These are phyloP conservation scores for Fusarium virguliforme DNA, from an alignment of 2,329 filamentous ascomycete species.

Conservation along the genomic window DNA sequence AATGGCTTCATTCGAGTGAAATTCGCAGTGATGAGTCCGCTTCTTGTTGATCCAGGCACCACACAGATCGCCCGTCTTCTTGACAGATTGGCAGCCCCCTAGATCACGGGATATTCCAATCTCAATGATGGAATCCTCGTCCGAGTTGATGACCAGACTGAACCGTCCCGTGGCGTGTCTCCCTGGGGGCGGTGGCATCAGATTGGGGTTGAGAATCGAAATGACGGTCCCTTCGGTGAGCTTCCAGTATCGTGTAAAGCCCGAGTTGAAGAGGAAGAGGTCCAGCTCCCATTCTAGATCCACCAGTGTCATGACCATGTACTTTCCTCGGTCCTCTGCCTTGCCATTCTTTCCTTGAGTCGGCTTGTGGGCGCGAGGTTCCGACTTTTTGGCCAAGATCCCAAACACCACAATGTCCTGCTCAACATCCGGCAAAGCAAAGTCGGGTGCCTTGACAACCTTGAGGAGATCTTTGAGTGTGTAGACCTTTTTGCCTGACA, in stretches of 20 bases:
- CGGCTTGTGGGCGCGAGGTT: constrained; percentile 75
- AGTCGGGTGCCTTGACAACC: constrained; percentile 86
- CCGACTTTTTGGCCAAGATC: constrained; percentile 90
- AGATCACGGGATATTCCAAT: constrained; percentile 88
- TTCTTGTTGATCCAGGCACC: constrained; percentile 88
- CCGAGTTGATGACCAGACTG: constrained; percentile 86
- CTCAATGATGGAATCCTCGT: constrained; percentile 91
- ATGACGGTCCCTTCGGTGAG: constrained; percentile 92
- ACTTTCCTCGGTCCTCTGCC: constrained; percentile 80
- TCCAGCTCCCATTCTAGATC: constrained; percentile 94
- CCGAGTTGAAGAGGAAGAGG: constrained; percentile 91
- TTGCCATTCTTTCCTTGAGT: constrained; percentile 61
- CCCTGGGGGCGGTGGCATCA: constrained; percentile 88
- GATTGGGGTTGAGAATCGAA: constrained; percentile 90
- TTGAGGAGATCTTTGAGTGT: constrained; percentile 85
- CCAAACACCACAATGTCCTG: constrained; percentile 92
- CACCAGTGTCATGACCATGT: constrained; percentile 91
- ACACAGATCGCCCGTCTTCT: constrained; percentile 87
- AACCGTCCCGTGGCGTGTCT: constrained; percentile 87
- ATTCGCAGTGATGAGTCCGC: constrained; percentile 93
- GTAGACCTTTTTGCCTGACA: constrained; percentile 84
- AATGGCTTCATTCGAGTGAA: constrained; percentile 87
- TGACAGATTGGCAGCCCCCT: constrained; percentile 87
- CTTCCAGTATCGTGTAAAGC: constrained; percentile 95
- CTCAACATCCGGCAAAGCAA: constrained; percentile 85